Evolutionary conservation across 2,329 filamentous ascomycete genomes (phyloP).

Genomic region (Pseudopithomyces maydicus): DNA sequence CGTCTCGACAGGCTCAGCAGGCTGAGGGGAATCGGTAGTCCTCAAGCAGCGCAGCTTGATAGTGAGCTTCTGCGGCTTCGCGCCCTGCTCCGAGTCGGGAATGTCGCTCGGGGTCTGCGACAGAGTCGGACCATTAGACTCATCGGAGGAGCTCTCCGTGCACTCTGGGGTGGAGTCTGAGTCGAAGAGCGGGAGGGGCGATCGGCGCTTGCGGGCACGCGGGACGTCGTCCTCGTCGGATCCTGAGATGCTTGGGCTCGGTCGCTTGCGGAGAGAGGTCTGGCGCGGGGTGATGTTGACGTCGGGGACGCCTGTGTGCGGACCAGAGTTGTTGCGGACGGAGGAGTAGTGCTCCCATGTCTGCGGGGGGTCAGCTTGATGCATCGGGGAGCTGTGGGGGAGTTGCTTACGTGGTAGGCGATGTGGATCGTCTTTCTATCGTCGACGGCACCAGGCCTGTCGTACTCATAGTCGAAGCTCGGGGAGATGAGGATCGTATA

Average conservation of each 20-base stretch:
- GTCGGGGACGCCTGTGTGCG: slow-evolving; percentile 61
- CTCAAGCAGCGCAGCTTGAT: slow-evolving; percentile 40
- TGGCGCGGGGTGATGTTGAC: slow-evolving; percentile 43
- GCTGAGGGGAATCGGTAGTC: slow-evolving; percentile 28
- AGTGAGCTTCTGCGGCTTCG: slow-evolving; percentile 35
- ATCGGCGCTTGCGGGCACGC: slow-evolving; percentile 60
- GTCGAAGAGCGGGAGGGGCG: slow-evolving; percentile 51
- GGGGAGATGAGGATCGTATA: slow-evolving; percentile 57
- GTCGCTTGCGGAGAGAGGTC: slow-evolving; percentile 48
- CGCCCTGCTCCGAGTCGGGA: slow-evolving; percentile 15
- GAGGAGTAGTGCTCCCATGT: slow-evolving; percentile 71
- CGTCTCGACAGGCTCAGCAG: slow-evolving; percentile 22
- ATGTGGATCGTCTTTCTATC: slow-evolving; percentile 58
- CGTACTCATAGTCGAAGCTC: slow-evolving; percentile 37
- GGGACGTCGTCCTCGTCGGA: slow-evolving; percentile 55
- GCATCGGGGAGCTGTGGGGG: not conserved
- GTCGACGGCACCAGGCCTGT: slow-evolving; percentile 36
- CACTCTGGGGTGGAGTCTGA: slow-evolving; percentile 45
- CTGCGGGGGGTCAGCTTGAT: slow-evolving; percentile 45
- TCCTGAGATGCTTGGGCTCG: slow-evolving; percentile 57
- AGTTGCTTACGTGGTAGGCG: slow-evolving; percentile 64
- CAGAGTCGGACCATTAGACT: slow-evolving; percentile 34
- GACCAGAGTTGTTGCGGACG: slow-evolving; percentile 64
- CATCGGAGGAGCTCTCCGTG: slow-evolving; percentile 43
- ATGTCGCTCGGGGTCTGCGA: slow-evolving; percentile 33